Conservation (phyloP, 176 grass and related monocot species). For the Alloteropsis semialata region DNA sequence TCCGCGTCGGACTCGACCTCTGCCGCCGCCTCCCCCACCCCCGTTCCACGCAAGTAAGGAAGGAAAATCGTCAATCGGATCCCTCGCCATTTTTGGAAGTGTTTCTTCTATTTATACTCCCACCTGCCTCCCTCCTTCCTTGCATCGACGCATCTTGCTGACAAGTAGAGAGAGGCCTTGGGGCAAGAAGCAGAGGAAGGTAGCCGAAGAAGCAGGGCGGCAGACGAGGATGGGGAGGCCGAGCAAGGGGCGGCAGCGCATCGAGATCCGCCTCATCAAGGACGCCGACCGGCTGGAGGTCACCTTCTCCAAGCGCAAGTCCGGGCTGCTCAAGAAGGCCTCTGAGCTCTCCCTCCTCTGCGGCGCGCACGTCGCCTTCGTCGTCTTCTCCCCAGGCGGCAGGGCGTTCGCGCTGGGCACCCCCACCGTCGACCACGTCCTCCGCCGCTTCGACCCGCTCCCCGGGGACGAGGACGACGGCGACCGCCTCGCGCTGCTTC, state of each 20-base stretch:
- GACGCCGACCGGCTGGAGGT: constrained; percentile 17
- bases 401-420: constrained; percentile 11
- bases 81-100: not conserved
- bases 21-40: not conserved
- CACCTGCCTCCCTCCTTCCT: not conserved
- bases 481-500: not conserved
- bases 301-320: constrained; percentile 39
- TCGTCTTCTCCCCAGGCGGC: constrained; percentile 50
- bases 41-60: not conserved
- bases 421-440: constrained; percentile 4
- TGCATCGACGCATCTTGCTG: not conserved
- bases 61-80: not conserved
- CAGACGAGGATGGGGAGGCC: not conserved
- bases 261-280: constrained; percentile 25
- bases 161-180: not conserved
- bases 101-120: not conserved
- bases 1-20: not conserved
- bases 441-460: not conserved
- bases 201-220: not conserved
- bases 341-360: constrained; percentile 44
- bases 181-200: not conserved
- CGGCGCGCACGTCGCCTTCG: constrained; percentile 45
- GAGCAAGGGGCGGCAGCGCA: constrained; percentile 19
- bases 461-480: not conserved
- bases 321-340: constrained; percentile 57